Evolutionary conservation across 805 yeast genomes (phyloP).

Genomic region (Blastobotrys mokoenaii): DNA sequence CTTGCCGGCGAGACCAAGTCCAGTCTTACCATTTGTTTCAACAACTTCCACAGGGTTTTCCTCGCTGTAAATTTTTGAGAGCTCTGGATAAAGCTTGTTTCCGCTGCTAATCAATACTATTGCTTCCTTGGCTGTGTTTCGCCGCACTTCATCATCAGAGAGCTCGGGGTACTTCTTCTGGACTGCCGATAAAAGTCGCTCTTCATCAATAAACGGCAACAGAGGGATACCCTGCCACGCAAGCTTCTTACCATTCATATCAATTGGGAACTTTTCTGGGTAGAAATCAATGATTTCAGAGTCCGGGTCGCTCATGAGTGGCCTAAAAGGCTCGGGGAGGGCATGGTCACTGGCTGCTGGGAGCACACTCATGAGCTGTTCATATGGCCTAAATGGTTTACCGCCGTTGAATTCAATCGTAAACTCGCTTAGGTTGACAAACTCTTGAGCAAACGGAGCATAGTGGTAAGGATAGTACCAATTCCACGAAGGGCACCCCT

Average conservation of each 20-base stretch:
- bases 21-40: slow-evolving; percentile 18
- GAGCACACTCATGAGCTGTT: slow-evolving; percentile 87
- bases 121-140: slow-evolving; percentile 67
- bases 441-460: slow-evolving; percentile 95
- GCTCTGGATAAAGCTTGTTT: slow-evolving; percentile 41
- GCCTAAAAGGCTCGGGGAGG: slow-evolving; percentile 71
- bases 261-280: slow-evolving; percentile 80
- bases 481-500: slow-evolving; percentile 97
- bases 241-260: slow-evolving; percentile 93
- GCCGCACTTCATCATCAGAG: slow-evolving; percentile 54
- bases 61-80: slow-evolving; percentile 22
- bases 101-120: slow-evolving; percentile 58
- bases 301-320: slow-evolving; percentile 67
- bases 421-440: slow-evolving; percentile 41
- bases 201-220: slow-evolving; percentile 83
- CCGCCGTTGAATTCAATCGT: slow-evolving; percentile 54
- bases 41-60: slow-evolving; percentile 23
- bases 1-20: slow-evolving; percentile 30
- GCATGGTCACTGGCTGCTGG: slow-evolving; percentile 91
- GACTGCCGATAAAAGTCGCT: slow-evolving; percentile 60
- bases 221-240: slow-evolving; percentile 93
- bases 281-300: slow-evolving; percentile 87
- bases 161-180: slow-evolving; percentile 52
- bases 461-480: slow-evolving; percentile 98
- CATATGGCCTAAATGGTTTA: slow-evolving; percentile 80